Evolutionary conservation across 495 filamentous ascomycete species (phyloP).

Genomic region (Annulohypoxylon moriforme): DNA sequence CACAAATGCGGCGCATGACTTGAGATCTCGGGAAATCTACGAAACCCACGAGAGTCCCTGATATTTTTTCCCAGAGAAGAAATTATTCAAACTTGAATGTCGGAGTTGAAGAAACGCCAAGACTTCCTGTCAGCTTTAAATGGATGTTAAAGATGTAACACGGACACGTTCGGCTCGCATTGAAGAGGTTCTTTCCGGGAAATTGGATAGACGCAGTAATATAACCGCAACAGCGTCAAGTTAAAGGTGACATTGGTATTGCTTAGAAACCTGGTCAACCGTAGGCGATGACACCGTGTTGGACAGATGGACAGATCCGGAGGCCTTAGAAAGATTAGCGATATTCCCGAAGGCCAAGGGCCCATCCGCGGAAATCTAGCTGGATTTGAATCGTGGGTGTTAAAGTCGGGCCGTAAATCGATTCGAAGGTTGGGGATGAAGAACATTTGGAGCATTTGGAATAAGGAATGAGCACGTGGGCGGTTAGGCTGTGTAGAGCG

Average conservation of each 20-base stretch:
- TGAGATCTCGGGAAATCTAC: conserved; percentile 34
- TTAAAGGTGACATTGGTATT: conserved; percentile 26
- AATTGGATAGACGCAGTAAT: conserved; percentile 18
- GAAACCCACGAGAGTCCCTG: neutral
- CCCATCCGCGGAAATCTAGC: neutral
- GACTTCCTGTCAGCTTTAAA: conserved; percentile 22
- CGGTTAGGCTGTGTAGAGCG: neutral
- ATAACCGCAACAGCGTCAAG: conserved; percentile 2
- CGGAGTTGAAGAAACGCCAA: conserved; percentile 32
- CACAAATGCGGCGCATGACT: neutral
- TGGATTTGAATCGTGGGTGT: neutral
- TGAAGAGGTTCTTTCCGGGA: conserved; percentile 28
- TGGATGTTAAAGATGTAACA: conserved; percentile 31
- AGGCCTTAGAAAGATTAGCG: conserved; percentile 10
- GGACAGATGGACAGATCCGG: conserved; percentile 1
- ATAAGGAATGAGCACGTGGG: neutral
- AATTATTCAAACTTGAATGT: conserved; percentile 15
- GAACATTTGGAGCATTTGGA: no score
- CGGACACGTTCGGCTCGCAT: conserved; percentile 42
- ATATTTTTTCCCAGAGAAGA: neutral
- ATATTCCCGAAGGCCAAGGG: conserved; percentile 1
- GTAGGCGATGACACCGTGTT: neutral
- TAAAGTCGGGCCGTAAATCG: neutral
- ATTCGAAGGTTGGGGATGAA: neutral
- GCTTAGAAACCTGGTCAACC: conserved; percentile 23